Evolutionary conservation across 129 eudicot genomes (phyloP).

Genomic region (Calendula officinalis): DNA sequence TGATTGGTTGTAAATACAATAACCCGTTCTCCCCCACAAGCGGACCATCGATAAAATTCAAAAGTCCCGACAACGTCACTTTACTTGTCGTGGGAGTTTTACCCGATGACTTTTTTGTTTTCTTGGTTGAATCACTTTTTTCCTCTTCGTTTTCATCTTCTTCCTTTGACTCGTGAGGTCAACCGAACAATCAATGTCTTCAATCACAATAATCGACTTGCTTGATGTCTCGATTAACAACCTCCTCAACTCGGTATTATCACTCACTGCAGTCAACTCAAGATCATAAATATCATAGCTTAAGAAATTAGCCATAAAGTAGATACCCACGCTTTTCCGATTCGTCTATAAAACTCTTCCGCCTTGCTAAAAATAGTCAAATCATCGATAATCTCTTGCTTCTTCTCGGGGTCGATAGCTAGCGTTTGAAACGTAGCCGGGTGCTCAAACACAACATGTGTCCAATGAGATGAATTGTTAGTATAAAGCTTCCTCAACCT

Average conservation of each 20-base stretch:
- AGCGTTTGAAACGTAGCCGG: neutral
- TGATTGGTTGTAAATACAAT: neutral
- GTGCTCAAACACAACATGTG: neutral
- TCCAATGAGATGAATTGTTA: neutral
- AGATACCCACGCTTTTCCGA: neutral
- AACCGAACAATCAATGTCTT: conserved; percentile 1
- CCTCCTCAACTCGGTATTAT: neutral
- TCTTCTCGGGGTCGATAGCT: neutral
- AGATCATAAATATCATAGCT: neutral
- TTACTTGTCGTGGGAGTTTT: neutral
- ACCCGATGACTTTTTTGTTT: neutral
- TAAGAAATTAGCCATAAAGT: neutral
- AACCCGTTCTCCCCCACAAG: neutral
- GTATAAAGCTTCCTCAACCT: conserved; percentile 20
- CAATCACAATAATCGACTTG: conserved; percentile 4
- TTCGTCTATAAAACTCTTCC: neutral
- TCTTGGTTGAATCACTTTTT: neutral
- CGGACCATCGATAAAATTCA: neutral
- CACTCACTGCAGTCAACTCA: neutral
- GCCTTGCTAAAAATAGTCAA: neutral
- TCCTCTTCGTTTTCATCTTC: neutral
- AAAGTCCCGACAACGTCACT: neutral
- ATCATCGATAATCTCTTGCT: neutral
- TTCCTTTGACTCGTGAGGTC: neutral
- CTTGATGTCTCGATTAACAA: neutral